phyloP scores from a whole-genome alignment of 805 yeast species.

The Ascoidea tarda region DNA sequence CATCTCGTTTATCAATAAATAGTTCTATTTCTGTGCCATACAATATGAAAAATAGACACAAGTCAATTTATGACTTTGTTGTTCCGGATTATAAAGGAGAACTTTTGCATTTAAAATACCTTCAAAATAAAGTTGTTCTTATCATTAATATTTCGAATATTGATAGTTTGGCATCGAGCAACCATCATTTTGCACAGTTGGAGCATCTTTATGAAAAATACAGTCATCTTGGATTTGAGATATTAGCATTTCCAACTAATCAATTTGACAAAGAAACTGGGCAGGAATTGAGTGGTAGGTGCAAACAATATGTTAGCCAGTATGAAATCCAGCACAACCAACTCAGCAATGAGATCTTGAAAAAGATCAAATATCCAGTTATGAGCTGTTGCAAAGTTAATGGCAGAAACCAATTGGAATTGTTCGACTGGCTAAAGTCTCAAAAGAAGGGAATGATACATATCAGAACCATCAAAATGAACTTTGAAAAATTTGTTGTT shows the following conservation, averaged over 20 bases:
- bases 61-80: background rate
- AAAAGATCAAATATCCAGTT: constrained; percentile 73
- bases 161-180: background rate
- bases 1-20: background rate
- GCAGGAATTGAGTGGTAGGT: background rate
- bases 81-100: background rate
- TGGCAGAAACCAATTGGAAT: constrained; percentile 56
- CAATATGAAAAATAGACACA: no score
- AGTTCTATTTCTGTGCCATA: background rate
- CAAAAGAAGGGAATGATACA: constrained; percentile 50
- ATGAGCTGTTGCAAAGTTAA: constrained; percentile 69
- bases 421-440: constrained; percentile 53
- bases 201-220: constrained; percentile 50
- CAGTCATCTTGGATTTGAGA: constrained; percentile 38
- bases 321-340: constrained; percentile 18
- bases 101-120: background rate
- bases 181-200: constrained; percentile 18
- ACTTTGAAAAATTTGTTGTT: constrained; percentile 62
- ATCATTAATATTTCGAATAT: background rate
- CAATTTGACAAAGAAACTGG: constrained; percentile 38
- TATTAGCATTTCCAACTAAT: constrained; percentile 71
- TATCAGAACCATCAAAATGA: constrained; percentile 66
- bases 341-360: constrained; percentile 12
- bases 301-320: no score
- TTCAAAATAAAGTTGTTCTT: background rate